These are phyloP conservation scores for Penicillium sp. DNA, from an alignment of 2,329 filamentous ascomycete species.

Conservation along the genomic window DNA sequence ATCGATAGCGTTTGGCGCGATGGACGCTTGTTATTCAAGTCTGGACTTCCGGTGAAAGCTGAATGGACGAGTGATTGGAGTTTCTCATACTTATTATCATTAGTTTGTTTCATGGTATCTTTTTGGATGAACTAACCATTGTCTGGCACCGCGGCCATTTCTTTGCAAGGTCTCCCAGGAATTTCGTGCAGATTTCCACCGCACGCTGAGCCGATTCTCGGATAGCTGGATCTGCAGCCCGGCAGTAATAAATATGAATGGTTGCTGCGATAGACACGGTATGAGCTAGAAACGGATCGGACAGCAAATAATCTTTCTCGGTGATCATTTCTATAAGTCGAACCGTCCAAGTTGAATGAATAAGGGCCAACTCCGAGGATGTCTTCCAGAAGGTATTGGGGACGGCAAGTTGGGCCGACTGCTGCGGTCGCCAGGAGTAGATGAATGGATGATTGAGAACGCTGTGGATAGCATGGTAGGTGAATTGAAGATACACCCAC, in stretches of 20 bases:
- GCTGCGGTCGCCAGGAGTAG: conserved; percentile 55
- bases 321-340: conserved; percentile 58
- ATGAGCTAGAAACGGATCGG: conserved; percentile 58
- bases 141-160: conserved; percentile 31
- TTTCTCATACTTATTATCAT: conserved; percentile 27
- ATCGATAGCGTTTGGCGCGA: conserved; percentile 34
- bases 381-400: conserved; percentile 60
- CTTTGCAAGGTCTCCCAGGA: conserved; percentile 27
- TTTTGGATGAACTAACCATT: conserved; percentile 22
- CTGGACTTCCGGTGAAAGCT: conserved; percentile 26
- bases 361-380: conserved; percentile 55
- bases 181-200: conserved; percentile 30
- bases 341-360: conserved; percentile 59
- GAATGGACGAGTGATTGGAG: conserved; percentile 31
- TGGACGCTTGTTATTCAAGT: conserved; percentile 10
- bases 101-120: background rate
- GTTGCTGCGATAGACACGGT: conserved; percentile 57
- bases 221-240: conserved; percentile 47
- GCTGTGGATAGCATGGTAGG: conserved; percentile 36
- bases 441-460: conserved; percentile 38
- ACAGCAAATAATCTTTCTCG: conserved; percentile 53
- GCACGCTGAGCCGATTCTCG: conserved; percentile 30
- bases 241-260: conserved; percentile 59
- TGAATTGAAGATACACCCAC: conserved; percentile 38
- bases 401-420: conserved; percentile 55